Percentiles rank a stretch among this genome's conserved stretches.
phyloP scores from a whole-genome alignment of 2,329 filamentous ascomycete genomes.

The Fusarium staphyleae region DNA sequence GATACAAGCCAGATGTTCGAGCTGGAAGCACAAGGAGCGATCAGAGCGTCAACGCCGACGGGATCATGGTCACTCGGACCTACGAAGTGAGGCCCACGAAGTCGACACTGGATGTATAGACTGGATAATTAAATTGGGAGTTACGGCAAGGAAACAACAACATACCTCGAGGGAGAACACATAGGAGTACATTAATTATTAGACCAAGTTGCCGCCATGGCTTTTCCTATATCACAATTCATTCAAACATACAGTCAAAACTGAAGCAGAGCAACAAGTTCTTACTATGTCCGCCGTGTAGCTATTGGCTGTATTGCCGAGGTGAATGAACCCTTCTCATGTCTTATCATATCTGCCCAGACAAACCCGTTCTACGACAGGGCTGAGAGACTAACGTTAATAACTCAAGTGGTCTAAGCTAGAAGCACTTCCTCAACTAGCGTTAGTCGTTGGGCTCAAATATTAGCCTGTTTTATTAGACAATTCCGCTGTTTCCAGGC shows the following conservation, averaged over 20 bases:
- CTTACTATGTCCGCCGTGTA: no score
- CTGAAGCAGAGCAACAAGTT: not conserved
- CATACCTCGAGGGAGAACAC: not conserved
- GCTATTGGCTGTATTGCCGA: no score
- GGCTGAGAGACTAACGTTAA: not conserved
- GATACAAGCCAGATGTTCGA: constrained; percentile 32
- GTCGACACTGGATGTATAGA: constrained; percentile 37
- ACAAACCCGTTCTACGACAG: not conserved
- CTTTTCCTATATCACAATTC: not conserved
- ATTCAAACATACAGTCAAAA: not conserved
- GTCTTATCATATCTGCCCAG: not conserved
- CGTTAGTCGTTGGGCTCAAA: no score
- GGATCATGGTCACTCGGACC: constrained; percentile 39
- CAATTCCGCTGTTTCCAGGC: not conserved
- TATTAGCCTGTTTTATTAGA: not conserved
- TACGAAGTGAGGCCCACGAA: constrained; percentile 37
- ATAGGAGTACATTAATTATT: not conserved
- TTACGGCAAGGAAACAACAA: constrained; percentile 4
- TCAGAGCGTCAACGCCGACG: constrained; percentile 23
- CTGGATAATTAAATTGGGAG: constrained; percentile 8
- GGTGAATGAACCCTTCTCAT: no score
- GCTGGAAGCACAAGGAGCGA: constrained; percentile 35
- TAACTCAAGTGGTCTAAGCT: no score
- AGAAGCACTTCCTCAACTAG: no score
- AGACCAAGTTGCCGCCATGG: not conserved